Evolutionary conservation across 2,329 filamentous ascomycete genomes (phyloP).

Genomic region (Phoma sp.): DNA sequence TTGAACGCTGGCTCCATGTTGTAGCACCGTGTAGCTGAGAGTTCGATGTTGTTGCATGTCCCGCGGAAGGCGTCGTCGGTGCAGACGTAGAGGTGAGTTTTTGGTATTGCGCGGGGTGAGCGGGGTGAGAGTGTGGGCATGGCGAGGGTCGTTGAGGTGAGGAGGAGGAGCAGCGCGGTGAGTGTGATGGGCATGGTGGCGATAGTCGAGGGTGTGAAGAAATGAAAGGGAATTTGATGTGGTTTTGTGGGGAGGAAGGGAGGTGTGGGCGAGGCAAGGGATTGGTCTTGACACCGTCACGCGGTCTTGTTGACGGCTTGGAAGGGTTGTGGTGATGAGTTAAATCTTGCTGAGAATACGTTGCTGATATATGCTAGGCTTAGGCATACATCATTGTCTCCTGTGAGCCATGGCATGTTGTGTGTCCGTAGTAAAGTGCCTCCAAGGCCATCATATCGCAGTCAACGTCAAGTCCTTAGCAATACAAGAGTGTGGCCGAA

Average conservation of each 20-base stretch:
- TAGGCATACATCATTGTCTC: background rate
- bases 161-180: background rate
- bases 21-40: slow-evolving; percentile 12
- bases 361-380: background rate
- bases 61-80: slow-evolving; percentile 24
- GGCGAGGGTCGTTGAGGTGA: background rate
- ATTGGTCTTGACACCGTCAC: background rate
- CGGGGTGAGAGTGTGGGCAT: background rate
- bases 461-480: too few relatives aligned
- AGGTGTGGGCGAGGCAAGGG: slow-evolving; percentile 6
- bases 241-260: slow-evolving; percentile 1
- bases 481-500: too few relatives aligned
- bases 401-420: background rate
- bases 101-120: background rate
- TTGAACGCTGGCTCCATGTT: slow-evolving; percentile 19
- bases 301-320: background rate
- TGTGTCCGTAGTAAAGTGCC: too few relatives aligned
- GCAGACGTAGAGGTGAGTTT: slow-evolving; percentile 30
- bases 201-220: background rate
- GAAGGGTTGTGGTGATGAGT: background rate
- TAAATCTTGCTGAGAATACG: background rate
- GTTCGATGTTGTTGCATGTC: slow-evolving; percentile 25
- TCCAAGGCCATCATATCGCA: too few relatives aligned
- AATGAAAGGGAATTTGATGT: background rate
- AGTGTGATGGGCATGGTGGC: background rate